phyloP scores from a whole-genome alignment of 2,329 filamentous ascomycete species.

The Alternaria ethzedia region DNA sequence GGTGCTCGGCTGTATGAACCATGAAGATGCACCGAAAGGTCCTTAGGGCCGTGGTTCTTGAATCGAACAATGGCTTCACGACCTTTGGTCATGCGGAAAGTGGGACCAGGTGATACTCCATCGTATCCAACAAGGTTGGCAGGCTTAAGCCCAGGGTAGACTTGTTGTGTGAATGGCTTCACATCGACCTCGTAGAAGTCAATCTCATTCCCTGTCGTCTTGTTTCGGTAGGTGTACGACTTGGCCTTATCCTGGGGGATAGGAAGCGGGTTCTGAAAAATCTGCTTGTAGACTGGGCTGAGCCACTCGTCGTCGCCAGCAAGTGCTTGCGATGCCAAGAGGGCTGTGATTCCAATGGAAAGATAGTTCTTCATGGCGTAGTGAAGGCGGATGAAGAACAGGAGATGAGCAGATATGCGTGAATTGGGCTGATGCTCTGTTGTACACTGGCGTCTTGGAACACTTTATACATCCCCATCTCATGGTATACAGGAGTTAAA shows the following conservation, averaged over 20 bases:
- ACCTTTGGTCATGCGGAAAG: constrained; percentile 57
- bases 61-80: constrained; percentile 62
- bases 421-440: constrained; percentile 7
- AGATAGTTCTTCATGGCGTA: constrained; percentile 22
- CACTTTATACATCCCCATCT: constrained; percentile 12
- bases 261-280: constrained; percentile 51
- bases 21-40: constrained; percentile 63
- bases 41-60: constrained; percentile 57
- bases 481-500: background rate
- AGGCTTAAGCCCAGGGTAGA: constrained; percentile 52
- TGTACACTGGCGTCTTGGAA: background rate
- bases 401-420: constrained; percentile 9
- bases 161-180: constrained; percentile 51
- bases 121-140: constrained; percentile 60
- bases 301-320: constrained; percentile 33
- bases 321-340: constrained; percentile 20
- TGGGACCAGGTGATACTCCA: constrained; percentile 63
- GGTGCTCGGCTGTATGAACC: constrained; percentile 57
- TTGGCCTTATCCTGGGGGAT: constrained; percentile 54
- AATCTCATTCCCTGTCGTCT: constrained; percentile 48
- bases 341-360: constrained; percentile 15
- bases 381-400: background rate
- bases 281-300: constrained; percentile 45
- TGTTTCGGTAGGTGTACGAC: constrained; percentile 41
- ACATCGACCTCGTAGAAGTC: constrained; percentile 58